Conservation (phyloP, 306 rosid genomes). For the Vachellia pachyceras region DNA sequence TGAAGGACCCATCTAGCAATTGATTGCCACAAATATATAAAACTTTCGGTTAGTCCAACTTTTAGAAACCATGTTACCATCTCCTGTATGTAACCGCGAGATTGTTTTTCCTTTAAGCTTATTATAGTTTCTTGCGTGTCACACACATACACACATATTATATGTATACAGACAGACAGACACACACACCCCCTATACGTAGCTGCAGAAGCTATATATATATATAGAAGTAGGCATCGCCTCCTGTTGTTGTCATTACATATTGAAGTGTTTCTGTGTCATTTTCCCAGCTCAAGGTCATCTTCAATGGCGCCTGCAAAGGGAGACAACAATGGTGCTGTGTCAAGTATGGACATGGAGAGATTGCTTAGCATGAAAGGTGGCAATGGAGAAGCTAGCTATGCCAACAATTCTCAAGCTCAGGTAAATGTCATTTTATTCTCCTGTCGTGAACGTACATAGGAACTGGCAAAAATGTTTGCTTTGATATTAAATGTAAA, state of each 20-base stretch:
- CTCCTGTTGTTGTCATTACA: constrained; percentile 31
- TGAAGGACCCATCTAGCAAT: neutral
- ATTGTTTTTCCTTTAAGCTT: no score
- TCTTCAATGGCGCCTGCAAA: constrained; percentile 53
- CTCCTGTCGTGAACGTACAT: no score
- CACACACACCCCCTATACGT: neutral
- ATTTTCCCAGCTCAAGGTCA: no score
- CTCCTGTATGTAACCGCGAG: no score
- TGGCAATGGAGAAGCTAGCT: constrained; percentile 92
- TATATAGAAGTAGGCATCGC: neutral
- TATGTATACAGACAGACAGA: no score
- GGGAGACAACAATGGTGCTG: constrained; percentile 77
- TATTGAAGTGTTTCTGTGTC: constrained; percentile 16
- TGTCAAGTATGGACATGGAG: constrained; percentile 80
- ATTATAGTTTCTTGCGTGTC: no score
- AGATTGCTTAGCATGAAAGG: constrained; percentile 93
- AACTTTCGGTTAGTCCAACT: neutral
- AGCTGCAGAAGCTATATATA: neutral
- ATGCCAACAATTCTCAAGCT: constrained; percentile 97
- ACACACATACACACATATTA: no score
- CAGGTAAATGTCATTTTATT: constrained; percentile 40
- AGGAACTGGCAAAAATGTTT: no score
- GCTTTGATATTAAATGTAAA: no score
- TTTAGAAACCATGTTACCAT: no score
- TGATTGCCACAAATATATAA: neutral